Evolutionary conservation across 257 asterid genomes (phyloP).

Genomic region (Lavandula angustifolia): DNA sequence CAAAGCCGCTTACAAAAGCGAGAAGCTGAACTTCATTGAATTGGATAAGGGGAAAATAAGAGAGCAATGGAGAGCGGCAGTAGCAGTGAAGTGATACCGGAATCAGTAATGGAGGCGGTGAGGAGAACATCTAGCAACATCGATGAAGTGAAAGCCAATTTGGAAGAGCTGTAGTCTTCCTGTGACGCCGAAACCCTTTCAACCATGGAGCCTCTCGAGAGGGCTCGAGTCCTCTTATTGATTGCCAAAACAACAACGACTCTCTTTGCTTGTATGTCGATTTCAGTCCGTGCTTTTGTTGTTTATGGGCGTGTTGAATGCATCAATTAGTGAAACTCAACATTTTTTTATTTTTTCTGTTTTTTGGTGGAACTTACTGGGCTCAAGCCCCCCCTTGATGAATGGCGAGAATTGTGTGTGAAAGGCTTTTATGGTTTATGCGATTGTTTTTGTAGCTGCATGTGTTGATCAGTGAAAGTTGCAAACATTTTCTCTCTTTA

Average conservation of each 20-base stretch:
- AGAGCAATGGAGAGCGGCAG: conserved; percentile 42
- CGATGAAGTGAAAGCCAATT: conserved; percentile 63
- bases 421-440: no score
- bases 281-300: conserved; percentile 5
- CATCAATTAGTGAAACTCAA: background rate
- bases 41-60: background rate
- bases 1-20: background rate
- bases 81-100: conserved; percentile 56
- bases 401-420: no score
- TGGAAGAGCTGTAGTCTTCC: conserved; percentile 57
- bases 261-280: conserved; percentile 65
- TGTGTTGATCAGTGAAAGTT: background rate
- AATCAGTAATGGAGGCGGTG: conserved; percentile 70
- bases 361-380: background rate
- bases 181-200: conserved; percentile 68
- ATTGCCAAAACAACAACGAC: conserved; percentile 73
- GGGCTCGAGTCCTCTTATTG: conserved; percentile 72
- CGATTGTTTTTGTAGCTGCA: background rate
- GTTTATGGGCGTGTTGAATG: conserved; percentile 30
- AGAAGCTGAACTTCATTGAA: conserved; percentile 13
- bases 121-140: conserved; percentile 65
- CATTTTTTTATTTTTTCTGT: background rate
- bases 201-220: conserved; percentile 70
- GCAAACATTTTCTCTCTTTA: background rate
- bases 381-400: background rate